Base-by-base conservation (phyloP, 1,284 basidiomycete genomes). In the Trichosporon sp. region DNA sequence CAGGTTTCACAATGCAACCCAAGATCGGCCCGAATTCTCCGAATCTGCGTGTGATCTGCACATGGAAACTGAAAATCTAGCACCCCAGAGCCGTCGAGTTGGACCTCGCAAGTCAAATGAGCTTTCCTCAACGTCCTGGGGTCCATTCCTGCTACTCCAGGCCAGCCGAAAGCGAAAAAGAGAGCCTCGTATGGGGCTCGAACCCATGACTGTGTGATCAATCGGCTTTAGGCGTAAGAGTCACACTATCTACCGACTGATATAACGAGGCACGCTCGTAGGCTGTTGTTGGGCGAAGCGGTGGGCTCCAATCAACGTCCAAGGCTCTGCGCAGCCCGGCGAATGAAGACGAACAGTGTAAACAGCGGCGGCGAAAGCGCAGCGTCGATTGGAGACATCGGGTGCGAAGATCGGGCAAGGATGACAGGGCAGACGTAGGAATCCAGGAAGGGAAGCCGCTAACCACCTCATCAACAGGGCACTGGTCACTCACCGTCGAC, bases 121-220 rank as follows among this genome's bases (percentile, higher is more conserved):
- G 11, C 4, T 42, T 15, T 42, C 12, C 38, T 32, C 9, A 4
- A 9, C 4, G 32, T 5, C 5, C 32, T 32, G n/a, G n/a, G n/a
- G n/a, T n/a, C n/a, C n/a, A n/a, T n/a, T n/a, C n/a, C n/a, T n/a
- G n/a, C n/a, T n/a, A n/a, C n/a, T 21, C 21, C n/a, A 7, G 18
- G 23, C 11, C 21, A 25, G 9, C 47, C 11, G 7, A 25, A 51
- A 51, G 21, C 47, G 47, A 51, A 60, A 60, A 60, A 60, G 27
- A 60, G 29, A 60, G 56, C 56, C 56, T 60, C 56, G 56, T 60
- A 60, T 60, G 56, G 56, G 56, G 56, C 56, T 60, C 56, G 56
- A 60, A 60, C 56, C 56, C 56, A 60, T 60, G 56, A 60, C 56
- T 60, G 56, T 60, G 56, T 60, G 56, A 60, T 60, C 56, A 60